Evolutionary conservation across 202 grass and related monocot genomes (phyloP).

Genomic region (Thinopyrum obtusiflorum): DNA sequence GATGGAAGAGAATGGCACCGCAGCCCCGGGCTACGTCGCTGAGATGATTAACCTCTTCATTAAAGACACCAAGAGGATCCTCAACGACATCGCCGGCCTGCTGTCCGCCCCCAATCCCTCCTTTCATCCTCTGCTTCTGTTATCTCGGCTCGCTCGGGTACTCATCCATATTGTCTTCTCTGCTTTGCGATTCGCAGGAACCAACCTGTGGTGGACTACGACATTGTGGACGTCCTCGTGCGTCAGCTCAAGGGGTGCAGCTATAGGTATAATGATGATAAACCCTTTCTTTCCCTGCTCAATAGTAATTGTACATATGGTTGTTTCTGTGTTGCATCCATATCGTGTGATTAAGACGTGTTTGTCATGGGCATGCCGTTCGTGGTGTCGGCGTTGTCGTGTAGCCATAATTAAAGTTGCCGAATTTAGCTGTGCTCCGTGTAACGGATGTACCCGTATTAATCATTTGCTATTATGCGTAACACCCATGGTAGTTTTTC

Average conservation of each 20-base stretch:
- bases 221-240: conserved; percentile 61
- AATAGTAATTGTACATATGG: background rate
- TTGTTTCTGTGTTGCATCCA: background rate
- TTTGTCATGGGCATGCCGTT: background rate
- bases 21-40: background rate
- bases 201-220: conserved; percentile 52
- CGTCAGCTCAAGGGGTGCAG: conserved; percentile 84
- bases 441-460: background rate
- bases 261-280: conserved; percentile 49
- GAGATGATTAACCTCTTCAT: background rate
- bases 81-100: background rate
- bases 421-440: background rate
- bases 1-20: background rate
- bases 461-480: background rate
- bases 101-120: background rate
- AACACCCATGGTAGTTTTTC: background rate
- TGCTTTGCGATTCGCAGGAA: conserved; percentile 29
- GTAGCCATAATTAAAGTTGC: background rate
- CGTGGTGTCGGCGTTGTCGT: background rate
- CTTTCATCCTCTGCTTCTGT: no score
- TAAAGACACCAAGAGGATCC: background rate
- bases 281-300: background rate
- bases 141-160: background rate
- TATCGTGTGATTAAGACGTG: background rate
- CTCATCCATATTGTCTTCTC: background rate